phyloP scores from a whole-genome alignment of 2,329 filamentous ascomycete species.

The Chaetomiaceae sp. region DNA sequence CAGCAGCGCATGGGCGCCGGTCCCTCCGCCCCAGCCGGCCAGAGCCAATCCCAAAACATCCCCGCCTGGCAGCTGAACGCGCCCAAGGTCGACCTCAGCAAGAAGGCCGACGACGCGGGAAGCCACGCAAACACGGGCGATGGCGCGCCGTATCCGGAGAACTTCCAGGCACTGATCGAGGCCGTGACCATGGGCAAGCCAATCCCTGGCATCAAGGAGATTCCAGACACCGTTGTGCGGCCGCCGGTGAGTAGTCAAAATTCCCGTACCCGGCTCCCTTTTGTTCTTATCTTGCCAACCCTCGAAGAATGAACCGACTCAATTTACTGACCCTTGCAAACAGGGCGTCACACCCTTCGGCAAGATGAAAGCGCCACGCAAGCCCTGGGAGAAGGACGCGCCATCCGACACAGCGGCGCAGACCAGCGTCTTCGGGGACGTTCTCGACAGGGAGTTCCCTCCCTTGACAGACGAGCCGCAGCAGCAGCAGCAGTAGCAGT shows the following conservation, averaged over 20 bases:
- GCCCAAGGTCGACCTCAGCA: conserved; percentile 42
- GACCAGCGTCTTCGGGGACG: conserved; percentile 23
- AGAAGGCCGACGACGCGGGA: conserved; percentile 36
- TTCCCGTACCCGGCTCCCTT: too few species aligned
- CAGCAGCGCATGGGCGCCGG: conserved; percentile 21
- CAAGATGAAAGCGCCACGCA: conserved; percentile 43
- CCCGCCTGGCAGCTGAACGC: conserved; percentile 47
- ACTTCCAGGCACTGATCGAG: conserved; percentile 80
- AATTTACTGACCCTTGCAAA: background rate
- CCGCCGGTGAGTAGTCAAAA: conserved; percentile 54
- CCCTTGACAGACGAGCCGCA: conserved; percentile 25
- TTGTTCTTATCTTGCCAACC: background rate
- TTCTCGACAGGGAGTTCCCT: conserved; percentile 35
- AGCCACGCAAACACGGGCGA: conserved; percentile 13
- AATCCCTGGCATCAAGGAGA: conserved; percentile 81
- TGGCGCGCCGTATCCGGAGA: conserved; percentile 68
- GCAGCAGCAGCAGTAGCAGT: too few species aligned
- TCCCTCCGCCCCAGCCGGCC: background rate
- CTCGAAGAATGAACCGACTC: too few species aligned
- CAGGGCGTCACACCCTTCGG: conserved; percentile 43
- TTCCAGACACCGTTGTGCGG: conserved; percentile 72
- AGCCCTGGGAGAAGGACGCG: conserved; percentile 69
- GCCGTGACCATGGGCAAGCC: conserved; percentile 77
- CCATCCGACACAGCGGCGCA: conserved; percentile 4
- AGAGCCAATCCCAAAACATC: conserved; percentile 13